Conservation (phyloP, 2,329 filamentous ascomycete species). For the Dactylellina sp. region DNA sequence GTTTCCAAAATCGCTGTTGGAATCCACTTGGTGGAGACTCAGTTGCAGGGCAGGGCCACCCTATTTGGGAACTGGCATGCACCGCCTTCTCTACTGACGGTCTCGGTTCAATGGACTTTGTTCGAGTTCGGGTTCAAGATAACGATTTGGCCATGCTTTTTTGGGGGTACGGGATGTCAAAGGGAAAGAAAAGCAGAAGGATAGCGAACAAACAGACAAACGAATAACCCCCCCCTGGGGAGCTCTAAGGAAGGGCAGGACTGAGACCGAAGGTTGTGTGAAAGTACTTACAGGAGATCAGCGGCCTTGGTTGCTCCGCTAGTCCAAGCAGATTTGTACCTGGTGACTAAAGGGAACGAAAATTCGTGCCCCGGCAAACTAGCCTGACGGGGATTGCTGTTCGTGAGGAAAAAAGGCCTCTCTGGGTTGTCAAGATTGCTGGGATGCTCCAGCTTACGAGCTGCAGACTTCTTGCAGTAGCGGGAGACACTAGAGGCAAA, state of each 20-base stretch:
- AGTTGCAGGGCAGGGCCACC: conserved; percentile 48
- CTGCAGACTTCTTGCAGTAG: conserved; percentile 54
- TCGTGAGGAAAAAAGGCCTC: conserved; percentile 51
- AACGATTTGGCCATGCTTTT: conserved; percentile 37
- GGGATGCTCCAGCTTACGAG: conserved; percentile 43
- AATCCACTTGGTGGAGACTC: conserved; percentile 49
- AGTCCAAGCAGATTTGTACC: conserved; percentile 52
- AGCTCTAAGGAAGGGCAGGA: conserved; percentile 41
- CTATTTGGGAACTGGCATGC: conserved; percentile 33
- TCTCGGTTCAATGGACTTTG: conserved; percentile 51
- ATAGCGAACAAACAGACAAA: conserved; percentile 24
- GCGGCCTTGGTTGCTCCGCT: conserved; percentile 36
- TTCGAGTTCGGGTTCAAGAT: conserved; percentile 46
- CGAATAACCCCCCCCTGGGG: conserved; percentile 32
- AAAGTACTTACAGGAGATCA: conserved; percentile 56
- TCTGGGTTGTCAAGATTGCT: conserved; percentile 43
- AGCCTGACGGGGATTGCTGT: conserved; percentile 40
- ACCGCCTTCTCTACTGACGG: conserved; percentile 24
- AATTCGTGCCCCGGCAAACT: conserved; percentile 43
- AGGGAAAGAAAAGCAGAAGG: conserved; percentile 18
- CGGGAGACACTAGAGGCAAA: conserved; percentile 51
- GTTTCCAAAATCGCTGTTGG: conserved; percentile 53
- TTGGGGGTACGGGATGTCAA: conserved; percentile 29
- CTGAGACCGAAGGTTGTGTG: conserved; percentile 28
- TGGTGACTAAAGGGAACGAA: conserved; percentile 54